Evolutionary conservation across 1,284 basidiomycete species (phyloP).

Genomic region (Malassezia furfur): DNA sequence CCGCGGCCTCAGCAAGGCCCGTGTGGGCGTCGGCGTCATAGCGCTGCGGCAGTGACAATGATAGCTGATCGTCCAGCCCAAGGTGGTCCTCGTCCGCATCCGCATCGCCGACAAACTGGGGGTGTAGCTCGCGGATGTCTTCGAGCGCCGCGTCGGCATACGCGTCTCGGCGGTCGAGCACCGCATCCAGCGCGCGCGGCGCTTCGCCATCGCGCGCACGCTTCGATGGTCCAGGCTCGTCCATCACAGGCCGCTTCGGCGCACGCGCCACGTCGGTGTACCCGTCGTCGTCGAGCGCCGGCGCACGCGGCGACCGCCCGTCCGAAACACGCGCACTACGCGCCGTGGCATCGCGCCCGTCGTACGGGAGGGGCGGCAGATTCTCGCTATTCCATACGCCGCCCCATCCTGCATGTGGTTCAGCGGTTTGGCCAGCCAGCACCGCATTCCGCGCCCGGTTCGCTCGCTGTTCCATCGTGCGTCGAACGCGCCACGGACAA

Average conservation of each 20-base stretch:
- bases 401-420: neutral
- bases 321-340: neutral
- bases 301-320: neutral
- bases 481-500: neutral
- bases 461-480: slow-evolving; percentile 17
- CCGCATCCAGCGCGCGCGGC: neutral
- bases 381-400: neutral
- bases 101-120: neutral
- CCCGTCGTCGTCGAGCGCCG: neutral
- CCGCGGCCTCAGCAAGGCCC: neutral
- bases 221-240: neutral
- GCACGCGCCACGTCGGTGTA: neutral
- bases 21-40: neutral
- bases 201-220: neutral
- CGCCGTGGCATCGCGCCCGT: neutral
- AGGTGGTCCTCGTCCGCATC: neutral
- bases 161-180: neutral
- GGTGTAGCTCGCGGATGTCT: slow-evolving; percentile 11
- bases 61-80: slow-evolving; percentile 7
- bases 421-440: neutral
- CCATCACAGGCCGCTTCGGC: neutral
- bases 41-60: neutral
- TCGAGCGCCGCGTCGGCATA: slow-evolving; percentile 1
- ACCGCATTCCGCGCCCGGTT: slow-evolving; percentile 10
- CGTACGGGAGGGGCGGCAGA: neutral